Evolutionary conservation across 495 filamentous ascomycete species (phyloP), one percentile per base, ranked within the genome.

Genomic region (Aspergillus olivimuriae): DNA sequence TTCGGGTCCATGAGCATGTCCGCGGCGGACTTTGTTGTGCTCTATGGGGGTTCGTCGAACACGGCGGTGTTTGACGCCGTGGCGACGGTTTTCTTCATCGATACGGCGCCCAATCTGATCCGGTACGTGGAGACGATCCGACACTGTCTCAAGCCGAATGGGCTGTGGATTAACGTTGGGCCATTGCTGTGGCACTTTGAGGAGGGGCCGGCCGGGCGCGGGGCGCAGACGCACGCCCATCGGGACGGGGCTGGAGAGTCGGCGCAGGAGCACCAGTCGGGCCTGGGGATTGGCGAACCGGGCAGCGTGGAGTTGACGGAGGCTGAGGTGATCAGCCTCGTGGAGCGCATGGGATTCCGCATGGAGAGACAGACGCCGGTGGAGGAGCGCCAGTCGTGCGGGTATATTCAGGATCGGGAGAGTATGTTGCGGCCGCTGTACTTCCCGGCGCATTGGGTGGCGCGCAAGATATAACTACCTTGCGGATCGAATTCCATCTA

Each of bases 101-200:
- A 98, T 60, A 98, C 92, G 3, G 92, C 92, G 19, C 89, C 90
- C 14, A 95, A 97, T 58, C 55, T 96, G 19, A 83, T 96, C 41
- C 76, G 81, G 8, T 97, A 97, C 53, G 77, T 97, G 14, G 82
- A 94, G 62, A 80, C 85, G 12, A 83, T 97, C 41, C 66, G 69
- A 20, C 75, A 86, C 54, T 91, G 89, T 52, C 68, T 98, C 26
- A 83, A 81, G 51, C 70, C 80, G 0, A 82, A 83, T 16, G 92
- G 92, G 3, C 43, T 94, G 6, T 89, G 92, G 74, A 81, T 89
- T 49, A 98, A 97, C 62, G 63, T 92, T 16, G 92, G 92, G 0
- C 92, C 92, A 8, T 65, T 98, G 34, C 70, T 95, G 15, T 98
- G 89, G 89, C 89, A 96, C 55, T 92, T 86, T 56, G 82, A 83